Evolutionary conservation across 164 flowering plant species (phyloP), one percentile per base, ranked within the genome.

Genomic region (Vitis amurensis): DNA sequence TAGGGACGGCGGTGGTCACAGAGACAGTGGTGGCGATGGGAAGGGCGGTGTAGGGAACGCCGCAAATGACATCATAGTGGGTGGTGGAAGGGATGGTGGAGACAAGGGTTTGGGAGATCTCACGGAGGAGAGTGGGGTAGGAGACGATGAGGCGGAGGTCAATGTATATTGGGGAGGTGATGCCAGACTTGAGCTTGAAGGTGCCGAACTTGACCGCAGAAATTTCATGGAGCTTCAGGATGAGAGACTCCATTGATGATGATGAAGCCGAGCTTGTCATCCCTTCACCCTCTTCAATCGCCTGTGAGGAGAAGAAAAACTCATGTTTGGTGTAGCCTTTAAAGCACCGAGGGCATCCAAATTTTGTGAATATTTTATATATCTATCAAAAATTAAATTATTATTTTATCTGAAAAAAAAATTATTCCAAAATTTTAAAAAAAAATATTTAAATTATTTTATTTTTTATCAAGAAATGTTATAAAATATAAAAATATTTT

Each of bases 91-190:
- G 72, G 71, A 85, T 61, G 52, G 87, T 61, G 31, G 94, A 68
- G 80, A 86, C 71, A 23, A 95, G 84, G 71, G 87, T 79, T 53
- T 80, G 64, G 67, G 99, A 86, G 79, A 95, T 88, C 59, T 80
- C 82, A 52, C 63, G 53, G 75, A 95, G 96, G 71, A 95, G 97
- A n/a, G 83, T 63, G 0, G 99, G 99, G 81, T 91, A 89, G 15
- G 99, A 95, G 70, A 95, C 92, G 77, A 91, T 88, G 72, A 93
- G 86, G 51, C 99, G 99, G 66, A 95, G 94, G 85, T 95, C 99
- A 63, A 93, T 91, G 83, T 95, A 93, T 82, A 95, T 85, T 2
- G 99, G 99, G 13, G 99, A 95, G 61, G 73, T 69, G 62, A 93
- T 95, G 67, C 98, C 98, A 50, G 98, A 92, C 79, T 94, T 94